phyloP scores from a whole-genome alignment of 495 filamentous ascomycete genomes.

The Thermochaetoides thermophila region DNA sequence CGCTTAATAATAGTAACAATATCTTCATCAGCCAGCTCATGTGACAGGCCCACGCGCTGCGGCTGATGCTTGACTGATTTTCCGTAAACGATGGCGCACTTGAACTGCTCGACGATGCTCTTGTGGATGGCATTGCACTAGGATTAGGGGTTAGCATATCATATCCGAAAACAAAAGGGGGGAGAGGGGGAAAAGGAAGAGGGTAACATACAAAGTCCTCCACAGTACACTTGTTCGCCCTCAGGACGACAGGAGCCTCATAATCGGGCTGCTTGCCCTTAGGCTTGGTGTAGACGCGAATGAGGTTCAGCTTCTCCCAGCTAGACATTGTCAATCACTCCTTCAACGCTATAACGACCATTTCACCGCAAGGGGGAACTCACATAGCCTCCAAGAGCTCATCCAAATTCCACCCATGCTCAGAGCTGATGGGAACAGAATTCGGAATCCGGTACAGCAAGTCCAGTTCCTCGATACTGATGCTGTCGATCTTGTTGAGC shows the following conservation, averaged over 20 bases:
- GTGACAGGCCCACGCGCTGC: slow-evolving; percentile 79
- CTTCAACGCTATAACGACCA: no score
- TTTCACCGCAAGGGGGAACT: slow-evolving; percentile 12
- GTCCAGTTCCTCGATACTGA: slow-evolving; percentile 94
- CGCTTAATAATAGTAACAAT: slow-evolving; percentile 95
- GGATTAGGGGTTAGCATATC: slow-evolving; percentile 8
- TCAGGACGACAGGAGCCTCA: slow-evolving; percentile 76
- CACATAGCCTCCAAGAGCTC: slow-evolving; percentile 90
- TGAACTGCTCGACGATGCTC: slow-evolving; percentile 92
- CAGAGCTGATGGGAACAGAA: slow-evolving; percentile 89
- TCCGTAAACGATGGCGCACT: slow-evolving; percentile 87
- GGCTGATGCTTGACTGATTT: slow-evolving; percentile 98
- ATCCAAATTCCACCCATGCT: slow-evolving; percentile 97
- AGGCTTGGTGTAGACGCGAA: slow-evolving; percentile 93
- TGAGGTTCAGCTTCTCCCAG: slow-evolving; percentile 87
- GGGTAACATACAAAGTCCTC: slow-evolving; percentile 79
- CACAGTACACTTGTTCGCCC: slow-evolving; percentile 66
- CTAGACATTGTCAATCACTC: slow-evolving; percentile 20
- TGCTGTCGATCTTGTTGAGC: slow-evolving; percentile 96
- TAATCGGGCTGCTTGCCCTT: slow-evolving; percentile 94
- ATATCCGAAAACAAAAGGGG: slow-evolving; percentile 2
- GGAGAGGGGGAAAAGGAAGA: background rate
- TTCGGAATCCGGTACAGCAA: slow-evolving; percentile 93
- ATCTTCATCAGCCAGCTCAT: slow-evolving; percentile 92
- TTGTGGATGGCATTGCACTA: slow-evolving; percentile 96